Percentiles rank a stretch among this genome's conserved stretches.
Conservation (phyloP, 2,329 filamentous ascomycete species). For the Zymoseptoria passerinii region DNA sequence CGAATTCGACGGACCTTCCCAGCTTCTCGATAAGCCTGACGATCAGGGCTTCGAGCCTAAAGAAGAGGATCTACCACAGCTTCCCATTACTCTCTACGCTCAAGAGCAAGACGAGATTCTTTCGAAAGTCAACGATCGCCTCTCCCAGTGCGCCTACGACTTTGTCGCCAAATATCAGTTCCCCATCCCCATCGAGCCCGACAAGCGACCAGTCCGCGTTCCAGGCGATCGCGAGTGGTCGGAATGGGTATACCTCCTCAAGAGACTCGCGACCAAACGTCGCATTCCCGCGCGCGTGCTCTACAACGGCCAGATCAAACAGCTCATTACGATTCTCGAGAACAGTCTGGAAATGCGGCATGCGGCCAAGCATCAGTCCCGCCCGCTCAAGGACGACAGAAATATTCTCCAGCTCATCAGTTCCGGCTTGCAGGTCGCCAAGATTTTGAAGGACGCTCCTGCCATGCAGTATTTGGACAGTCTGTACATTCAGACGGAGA, state of each 20-base stretch:
- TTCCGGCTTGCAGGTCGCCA: conserved; percentile 78
- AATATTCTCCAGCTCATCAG: conserved; percentile 83
- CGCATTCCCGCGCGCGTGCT: conserved; percentile 75
- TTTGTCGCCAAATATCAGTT: conserved; percentile 90
- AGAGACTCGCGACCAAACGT: conserved; percentile 75
- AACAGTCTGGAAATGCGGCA: conserved; percentile 85
- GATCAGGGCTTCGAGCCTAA: conserved; percentile 65
- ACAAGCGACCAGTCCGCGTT: conserved; percentile 68
- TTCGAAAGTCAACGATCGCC: conserved; percentile 70
- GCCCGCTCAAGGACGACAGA: conserved; percentile 77
- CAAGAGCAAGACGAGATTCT: conserved; percentile 80
- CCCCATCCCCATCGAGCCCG: conserved; percentile 72
- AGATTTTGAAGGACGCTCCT: conserved; percentile 73
- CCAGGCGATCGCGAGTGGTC: conserved; percentile 80
- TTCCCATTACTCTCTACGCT: conserved; percentile 73
- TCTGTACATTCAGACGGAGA: conserved; percentile 75
- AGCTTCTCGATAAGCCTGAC: conserved; percentile 66
- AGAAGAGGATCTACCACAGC: conserved; percentile 70
- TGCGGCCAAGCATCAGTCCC: conserved; percentile 72
- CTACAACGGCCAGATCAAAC: conserved; percentile 82
- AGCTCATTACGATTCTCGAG: conserved; percentile 79
- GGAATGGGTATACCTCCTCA: conserved; percentile 83
- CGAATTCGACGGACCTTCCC: conserved; percentile 82
- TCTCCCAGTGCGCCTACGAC: conserved; percentile 80
- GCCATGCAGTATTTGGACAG: conserved; percentile 76